These are phyloP conservation scores for Chytriomyces sp. DNA, from an alignment of 192 early-diverging fungal genomes.

Conservation along the genomic window DNA sequence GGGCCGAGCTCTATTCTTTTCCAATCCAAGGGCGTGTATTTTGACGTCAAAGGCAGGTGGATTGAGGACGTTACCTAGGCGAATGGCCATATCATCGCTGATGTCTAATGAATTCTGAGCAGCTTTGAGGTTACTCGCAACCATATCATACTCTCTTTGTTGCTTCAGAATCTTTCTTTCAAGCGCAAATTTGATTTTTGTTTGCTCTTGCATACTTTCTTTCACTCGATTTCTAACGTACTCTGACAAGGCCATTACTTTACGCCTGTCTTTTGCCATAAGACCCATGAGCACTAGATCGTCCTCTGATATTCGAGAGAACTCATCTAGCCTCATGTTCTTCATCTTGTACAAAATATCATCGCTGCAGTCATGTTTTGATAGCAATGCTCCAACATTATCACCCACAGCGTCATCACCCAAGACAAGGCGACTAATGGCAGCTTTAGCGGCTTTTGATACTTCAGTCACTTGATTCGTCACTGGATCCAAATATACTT, in stretches of 20 bases:
- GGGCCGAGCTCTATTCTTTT: slow-evolving; percentile 15
- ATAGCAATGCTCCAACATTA: slow-evolving; percentile 34
- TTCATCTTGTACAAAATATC: slow-evolving; percentile 40
- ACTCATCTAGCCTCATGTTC: slow-evolving; percentile 45
- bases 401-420: slow-evolving; percentile 43
- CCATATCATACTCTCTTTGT: slow-evolving; percentile 40
- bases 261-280: slow-evolving; percentile 46
- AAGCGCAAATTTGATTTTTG: slow-evolving; percentile 52
- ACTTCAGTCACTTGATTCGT: slow-evolving; percentile 46
- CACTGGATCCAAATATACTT: slow-evolving; percentile 40
- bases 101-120: slow-evolving; percentile 45
- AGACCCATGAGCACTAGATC: slow-evolving; percentile 35
- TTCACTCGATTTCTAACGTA: slow-evolving; percentile 56
- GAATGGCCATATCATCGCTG: slow-evolving; percentile 53
- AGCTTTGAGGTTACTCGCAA: slow-evolving; percentile 16
- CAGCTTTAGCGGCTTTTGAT: slow-evolving; percentile 31
- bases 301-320: slow-evolving; percentile 46
- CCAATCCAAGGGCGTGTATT: slow-evolving; percentile 34
- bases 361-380: slow-evolving; percentile 51
- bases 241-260: slow-evolving; percentile 53
- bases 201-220: slow-evolving; percentile 53
- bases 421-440: slow-evolving; percentile 44
- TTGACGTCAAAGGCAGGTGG: slow-evolving; percentile 48
- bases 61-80: slow-evolving; percentile 42
- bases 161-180: slow-evolving; percentile 55